Conservation (phyloP, 192 early-diverging fungal species). For the Coemansia sp. region DNA sequence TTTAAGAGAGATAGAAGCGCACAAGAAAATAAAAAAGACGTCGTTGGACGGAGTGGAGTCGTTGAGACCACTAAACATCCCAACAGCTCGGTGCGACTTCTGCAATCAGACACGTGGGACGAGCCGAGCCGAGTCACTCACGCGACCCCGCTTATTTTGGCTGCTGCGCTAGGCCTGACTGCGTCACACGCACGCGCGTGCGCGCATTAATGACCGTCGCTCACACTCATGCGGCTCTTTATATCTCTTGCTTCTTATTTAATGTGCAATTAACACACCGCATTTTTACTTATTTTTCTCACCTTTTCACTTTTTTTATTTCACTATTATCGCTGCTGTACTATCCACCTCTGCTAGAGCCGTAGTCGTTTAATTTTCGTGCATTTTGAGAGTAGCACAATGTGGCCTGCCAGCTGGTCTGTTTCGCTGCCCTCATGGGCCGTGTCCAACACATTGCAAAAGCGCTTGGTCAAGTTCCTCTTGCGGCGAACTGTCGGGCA, state of each 20-base stretch:
- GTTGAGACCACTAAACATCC: no score
- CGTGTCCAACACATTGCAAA: constrained; percentile 76
- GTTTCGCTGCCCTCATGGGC: constrained; percentile 57
- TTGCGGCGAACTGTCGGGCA: constrained; percentile 82
- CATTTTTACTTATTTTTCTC: constrained; percentile 4
- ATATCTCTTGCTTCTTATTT: neutral
- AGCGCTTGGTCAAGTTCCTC: constrained; percentile 81
- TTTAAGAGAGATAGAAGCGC: neutral
- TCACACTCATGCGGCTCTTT: neutral
- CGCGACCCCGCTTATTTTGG: constrained; percentile 6
- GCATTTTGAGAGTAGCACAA: constrained; percentile 3
- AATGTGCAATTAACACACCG: neutral
- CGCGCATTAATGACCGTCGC: no score
- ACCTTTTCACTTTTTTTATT: constrained; percentile 1
- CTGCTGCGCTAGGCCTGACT: constrained; percentile 4
- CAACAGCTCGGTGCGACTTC: neutral
- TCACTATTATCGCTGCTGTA: neutral
- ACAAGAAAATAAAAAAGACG: neutral
- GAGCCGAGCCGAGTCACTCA: constrained; percentile 4
- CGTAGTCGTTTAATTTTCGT: neutral
- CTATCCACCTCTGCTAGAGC: neutral
- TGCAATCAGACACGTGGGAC: constrained; percentile 13
- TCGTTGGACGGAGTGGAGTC: neutral
- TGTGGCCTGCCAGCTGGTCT: constrained; percentile 56
- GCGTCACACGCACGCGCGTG: neutral